phyloP scores from a whole-genome alignment of 2,329 filamentous ascomycete species.

The Phoma herbarum region DNA sequence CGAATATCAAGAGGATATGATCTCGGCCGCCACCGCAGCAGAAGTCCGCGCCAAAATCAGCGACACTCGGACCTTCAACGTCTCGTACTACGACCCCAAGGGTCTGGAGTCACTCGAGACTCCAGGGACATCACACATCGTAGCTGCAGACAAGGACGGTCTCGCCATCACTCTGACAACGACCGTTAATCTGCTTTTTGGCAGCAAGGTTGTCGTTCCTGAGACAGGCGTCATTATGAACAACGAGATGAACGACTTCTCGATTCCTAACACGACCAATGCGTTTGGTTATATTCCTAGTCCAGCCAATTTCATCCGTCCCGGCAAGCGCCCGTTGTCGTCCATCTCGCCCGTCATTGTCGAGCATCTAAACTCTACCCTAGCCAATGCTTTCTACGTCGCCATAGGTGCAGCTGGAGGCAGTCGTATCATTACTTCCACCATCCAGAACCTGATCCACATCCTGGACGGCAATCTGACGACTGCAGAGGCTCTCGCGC shows the following conservation, averaged over 20 bases:
- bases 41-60: conserved; percentile 72
- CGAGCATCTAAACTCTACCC: conserved; percentile 67
- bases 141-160: conserved; percentile 75
- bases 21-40: conserved; percentile 67
- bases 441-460: conserved; percentile 76
- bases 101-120: conserved; percentile 72
- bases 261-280: conserved; percentile 78
- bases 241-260: conserved; percentile 68
- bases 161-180: conserved; percentile 84
- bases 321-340: conserved; percentile 82
- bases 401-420: conserved; percentile 81
- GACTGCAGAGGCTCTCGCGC: conserved; percentile 67
- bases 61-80: conserved; percentile 74
- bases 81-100: conserved; percentile 76
- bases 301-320: conserved; percentile 80
- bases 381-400: conserved; percentile 64
- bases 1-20: conserved; percentile 71
- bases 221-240: conserved; percentile 82
- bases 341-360: conserved; percentile 83
- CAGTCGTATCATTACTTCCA: conserved; percentile 82
- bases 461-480: conserved; percentile 72
- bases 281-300: conserved; percentile 86
- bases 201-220: conserved; percentile 79
- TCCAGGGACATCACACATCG: conserved; percentile 77
- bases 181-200: conserved; percentile 88